Evolutionary conservation across 345 rosid genomes (phyloP).

Genomic region (Orychophragmus violaceus): DNA sequence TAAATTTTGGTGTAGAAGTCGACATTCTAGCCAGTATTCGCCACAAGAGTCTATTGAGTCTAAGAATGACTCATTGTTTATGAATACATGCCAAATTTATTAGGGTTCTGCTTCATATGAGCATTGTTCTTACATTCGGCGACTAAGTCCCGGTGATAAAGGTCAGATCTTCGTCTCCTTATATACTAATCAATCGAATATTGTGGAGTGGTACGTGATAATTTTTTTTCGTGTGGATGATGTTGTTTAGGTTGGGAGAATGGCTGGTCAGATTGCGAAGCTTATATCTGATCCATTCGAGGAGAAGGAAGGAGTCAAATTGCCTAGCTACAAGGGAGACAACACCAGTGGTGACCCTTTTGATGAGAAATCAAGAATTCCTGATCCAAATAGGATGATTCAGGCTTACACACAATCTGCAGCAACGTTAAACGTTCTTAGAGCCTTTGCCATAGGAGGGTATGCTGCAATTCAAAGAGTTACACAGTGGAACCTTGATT

Average conservation of each 20-base stretch:
- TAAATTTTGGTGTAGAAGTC: too few species aligned
- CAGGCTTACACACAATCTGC: constrained; percentile 49
- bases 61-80: too few species aligned
- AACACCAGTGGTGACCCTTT: constrained; percentile 53
- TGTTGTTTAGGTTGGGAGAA: constrained; percentile 48
- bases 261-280: constrained; percentile 64
- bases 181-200: not conserved
- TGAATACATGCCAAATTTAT: too few species aligned
- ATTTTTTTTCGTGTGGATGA: not conserved
- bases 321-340: constrained; percentile 56
- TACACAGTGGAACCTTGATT: too few species aligned
- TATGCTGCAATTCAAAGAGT: too few species aligned
- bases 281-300: constrained; percentile 43
- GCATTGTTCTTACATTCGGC: too few species aligned
- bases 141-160: too few species aligned
- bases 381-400: constrained; percentile 54
- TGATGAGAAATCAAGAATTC: constrained; percentile 47
- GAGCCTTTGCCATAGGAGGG: too few species aligned
- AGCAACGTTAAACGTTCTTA: too few species aligned
- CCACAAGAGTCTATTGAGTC: too few species aligned
- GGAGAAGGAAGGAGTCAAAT: constrained; percentile 45
- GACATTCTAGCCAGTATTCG: too few species aligned
- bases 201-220: not conserved
- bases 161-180: not conserved
- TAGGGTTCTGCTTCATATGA: too few species aligned